A percentile compares a stretch with the other conserved stretches of the same genome.
Conservation (phyloP, 441 rosid species). For the Populus hybrid region DNA sequence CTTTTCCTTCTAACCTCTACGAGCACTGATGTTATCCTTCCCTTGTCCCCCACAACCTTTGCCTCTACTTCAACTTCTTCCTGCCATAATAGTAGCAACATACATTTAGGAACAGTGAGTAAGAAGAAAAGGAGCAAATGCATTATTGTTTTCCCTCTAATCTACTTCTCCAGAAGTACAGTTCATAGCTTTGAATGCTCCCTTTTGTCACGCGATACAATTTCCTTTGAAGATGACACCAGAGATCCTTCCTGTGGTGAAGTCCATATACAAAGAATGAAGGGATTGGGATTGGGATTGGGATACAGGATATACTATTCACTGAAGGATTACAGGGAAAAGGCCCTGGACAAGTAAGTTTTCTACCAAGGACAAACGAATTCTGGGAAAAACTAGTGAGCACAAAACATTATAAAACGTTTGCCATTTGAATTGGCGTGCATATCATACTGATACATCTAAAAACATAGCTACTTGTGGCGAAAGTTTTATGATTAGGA, state of each 20-base stretch:
- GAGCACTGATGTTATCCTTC: slow-evolving; percentile 39
- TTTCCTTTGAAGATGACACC: neutral
- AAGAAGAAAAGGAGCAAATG: neutral
- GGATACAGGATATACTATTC: neutral
- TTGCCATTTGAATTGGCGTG: neutral
- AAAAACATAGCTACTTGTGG: neutral
- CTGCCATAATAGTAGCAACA: slow-evolving; percentile 25
- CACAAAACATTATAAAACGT: neutral
- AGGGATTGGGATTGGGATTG: neutral
- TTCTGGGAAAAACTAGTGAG: neutral
- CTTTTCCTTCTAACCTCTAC: slow-evolving; percentile 44
- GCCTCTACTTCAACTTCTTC: slow-evolving; percentile 64
- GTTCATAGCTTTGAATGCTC: neutral
- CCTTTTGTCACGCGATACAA: neutral
- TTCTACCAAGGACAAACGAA: neutral
- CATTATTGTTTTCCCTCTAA: neutral
- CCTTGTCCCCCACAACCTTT: slow-evolving; percentile 41
- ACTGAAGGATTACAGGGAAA: neutral
- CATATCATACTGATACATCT: neutral
- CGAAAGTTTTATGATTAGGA: neutral
- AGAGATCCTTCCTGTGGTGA: neutral
- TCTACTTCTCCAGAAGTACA: too few relatives aligned
- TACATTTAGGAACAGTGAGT: neutral
- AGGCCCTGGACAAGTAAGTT: neutral
- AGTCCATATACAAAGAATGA: neutral